phyloP scores from a whole-genome alignment of 306 rosid genomes.

The Quercus cerris region DNA sequence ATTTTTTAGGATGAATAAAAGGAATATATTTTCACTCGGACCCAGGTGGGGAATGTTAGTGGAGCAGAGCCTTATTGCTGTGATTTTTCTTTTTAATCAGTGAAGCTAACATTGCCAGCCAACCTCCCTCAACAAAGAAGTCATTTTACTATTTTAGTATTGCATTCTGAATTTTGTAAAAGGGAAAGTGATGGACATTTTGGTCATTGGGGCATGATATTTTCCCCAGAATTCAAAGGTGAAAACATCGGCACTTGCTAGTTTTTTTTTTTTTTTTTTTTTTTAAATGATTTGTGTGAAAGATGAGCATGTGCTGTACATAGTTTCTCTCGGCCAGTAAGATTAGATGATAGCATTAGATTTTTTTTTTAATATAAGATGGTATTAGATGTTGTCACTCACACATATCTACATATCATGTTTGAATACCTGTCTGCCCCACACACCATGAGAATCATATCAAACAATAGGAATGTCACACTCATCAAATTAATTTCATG shows the following conservation, averaged over 20 bases:
- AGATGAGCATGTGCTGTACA: slow-evolving; percentile 7
- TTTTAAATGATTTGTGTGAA: neutral
- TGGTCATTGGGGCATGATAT: neutral
- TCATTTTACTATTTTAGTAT: neutral
- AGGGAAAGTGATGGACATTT: slow-evolving; percentile 5
- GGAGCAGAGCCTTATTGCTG: neutral
- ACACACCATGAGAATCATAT: too few species aligned
- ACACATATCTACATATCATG: too few species aligned
- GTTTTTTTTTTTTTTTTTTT: neutral
- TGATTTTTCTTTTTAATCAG: neutral
- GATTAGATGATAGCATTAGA: neutral
- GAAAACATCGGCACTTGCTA: slow-evolving; percentile 27
- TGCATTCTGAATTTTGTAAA: neutral
- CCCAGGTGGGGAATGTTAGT: neutral
- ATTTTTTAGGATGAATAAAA: neutral
- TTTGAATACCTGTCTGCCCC: too few species aligned
- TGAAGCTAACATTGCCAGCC: neutral
- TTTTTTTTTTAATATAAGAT: neutral
- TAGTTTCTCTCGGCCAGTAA: neutral
- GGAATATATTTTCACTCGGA: neutral
- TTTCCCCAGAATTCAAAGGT: slow-evolving; percentile 14
- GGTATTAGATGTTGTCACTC: neutral
- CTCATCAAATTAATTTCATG: too few species aligned
- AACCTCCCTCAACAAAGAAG: neutral
- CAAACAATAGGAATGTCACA: too few species aligned